Evolutionary conservation across 2,329 filamentous ascomycete species (phyloP), one percentile per base, ranked within the genome.

Genomic region (Penicillium sp.): DNA sequence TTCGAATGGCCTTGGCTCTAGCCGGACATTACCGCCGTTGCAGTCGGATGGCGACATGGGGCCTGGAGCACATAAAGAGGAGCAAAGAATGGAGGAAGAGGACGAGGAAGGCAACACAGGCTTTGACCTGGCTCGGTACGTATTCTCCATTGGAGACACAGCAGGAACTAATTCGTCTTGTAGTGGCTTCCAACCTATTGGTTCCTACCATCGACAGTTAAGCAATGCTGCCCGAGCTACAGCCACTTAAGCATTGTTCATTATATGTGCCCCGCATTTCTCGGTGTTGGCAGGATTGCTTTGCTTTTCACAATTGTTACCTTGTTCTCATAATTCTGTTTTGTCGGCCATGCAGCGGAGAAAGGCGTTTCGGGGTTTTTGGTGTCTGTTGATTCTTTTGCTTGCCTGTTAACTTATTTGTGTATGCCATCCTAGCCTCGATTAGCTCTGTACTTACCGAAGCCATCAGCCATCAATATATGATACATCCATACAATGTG

Each of bases 121-220:
- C 8, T 76, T 78, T 55, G 75, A 77, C 59, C 66, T 77, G 43
- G 72, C 73, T 49, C 68, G 71, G 73, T 75, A 60, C 50, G 71
- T 61, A 32, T 45, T 12, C 29, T 33, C 13, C 2, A 25, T 29
- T 3, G 41, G 8, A 10, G 10, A 4, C 4, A 10, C 31, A 20
- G 33, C 43, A 18, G 10, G 18, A 20, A 18, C 54, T 57, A 53
- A 58, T 32, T 23, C 13, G 6, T 29, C 31, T 29, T 55, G 20
- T 45, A 76, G 73, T 52, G 74, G 74, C 13, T 76, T 76, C 55
- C 73, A 75, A 61, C 73, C 74, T n/a, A 76, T 76, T 47, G 70
- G 73, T 12, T 71, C 71, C 4, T 74, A 73, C 50, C 72, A 74
- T 64, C 69, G 67, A 42, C 71, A 74, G 52, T 52, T 74, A 44